Conservation (phyloP, 2,329 filamentous ascomycete genomes). For the Rhinocladiella similis region DNA sequence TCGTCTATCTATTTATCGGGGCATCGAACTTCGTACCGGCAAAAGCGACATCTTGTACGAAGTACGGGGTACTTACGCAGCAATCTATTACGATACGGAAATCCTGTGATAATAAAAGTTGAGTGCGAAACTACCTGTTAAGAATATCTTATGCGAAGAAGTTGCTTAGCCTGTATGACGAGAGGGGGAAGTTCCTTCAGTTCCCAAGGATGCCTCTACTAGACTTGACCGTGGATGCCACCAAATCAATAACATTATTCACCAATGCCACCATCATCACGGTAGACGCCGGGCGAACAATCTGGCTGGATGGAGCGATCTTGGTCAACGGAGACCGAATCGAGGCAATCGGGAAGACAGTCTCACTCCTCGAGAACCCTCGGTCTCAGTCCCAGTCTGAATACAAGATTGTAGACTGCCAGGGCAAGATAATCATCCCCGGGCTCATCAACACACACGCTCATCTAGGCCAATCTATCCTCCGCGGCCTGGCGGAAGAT, state of each 20-base stretch:
- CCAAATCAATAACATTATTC: slow-evolving; percentile 16
- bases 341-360: slow-evolving; percentile 17
- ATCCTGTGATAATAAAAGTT: no score
- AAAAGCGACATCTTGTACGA: no score
- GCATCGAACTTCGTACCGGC: no score
- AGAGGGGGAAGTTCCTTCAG: no score
- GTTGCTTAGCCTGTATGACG: no score
- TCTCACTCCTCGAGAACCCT: slow-evolving; percentile 6
- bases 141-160: no score
- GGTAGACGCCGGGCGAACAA: slow-evolving; percentile 12
- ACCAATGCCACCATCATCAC: slow-evolving; percentile 22
- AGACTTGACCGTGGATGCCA: no score
- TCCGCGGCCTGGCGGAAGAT: slow-evolving; percentile 36
- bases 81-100: no score
- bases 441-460: slow-evolving; percentile 40
- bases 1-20: no score
- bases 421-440: slow-evolving; percentile 36
- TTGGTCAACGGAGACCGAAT: slow-evolving; percentile 14
- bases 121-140: no score
- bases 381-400: slow-evolving; percentile 3
- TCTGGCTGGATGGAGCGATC: slow-evolving; percentile 22
- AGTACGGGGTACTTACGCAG: no score
- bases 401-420: slow-evolving; percentile 31
- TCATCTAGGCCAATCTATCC: slow-evolving; percentile 37
- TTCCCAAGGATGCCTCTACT: no score